Base-by-base conservation (phyloP, 106 monocot species). In the Apostasia shenzhenica region DNA sequence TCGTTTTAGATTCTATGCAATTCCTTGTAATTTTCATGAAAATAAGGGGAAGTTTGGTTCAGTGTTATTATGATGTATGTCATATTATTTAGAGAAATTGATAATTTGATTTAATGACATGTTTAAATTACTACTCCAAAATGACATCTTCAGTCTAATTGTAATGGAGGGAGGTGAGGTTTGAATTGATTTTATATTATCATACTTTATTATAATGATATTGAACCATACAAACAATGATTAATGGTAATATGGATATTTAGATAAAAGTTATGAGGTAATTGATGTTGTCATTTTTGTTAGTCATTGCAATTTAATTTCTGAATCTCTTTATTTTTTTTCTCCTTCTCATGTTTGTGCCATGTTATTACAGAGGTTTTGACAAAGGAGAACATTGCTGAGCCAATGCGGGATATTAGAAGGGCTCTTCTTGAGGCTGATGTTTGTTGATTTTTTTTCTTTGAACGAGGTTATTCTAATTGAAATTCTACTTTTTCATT, bases 381-480 rank as follows among this genome's bases (percentile, higher is more conserved):
- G 73, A 92, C 95, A 37, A 97, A 92, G 84, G 95, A 97, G 71
- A 97, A 97, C 61, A 87, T 97, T n/a, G 82, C 76, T 58, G 95
- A 97, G 57, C 95, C 95, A 2, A 97, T 97, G 92, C 70, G 89
- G 38, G 95, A 97, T 57, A 97, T 97, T 54, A 82, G 95, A 68
- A 82, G 95, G 62, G 95, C 95, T 54, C 92, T 97, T 67, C 55
- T 97, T 42, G 95, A 97, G 78, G 95, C 95, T 48, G 95, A 97
- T 71, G 95, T 92, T 61, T 82, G 84, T 72, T 76, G 45, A 5
- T 9, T 54, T 26, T 14, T 40, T 53, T 2, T 41, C 51, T 9
- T 48, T 44, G 2, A 10, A 6, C 14, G 9, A 38, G 37, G 5
- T 48, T 67, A 5, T 67, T 40, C 67, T 14, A 12, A 57, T 13